Conservation (phyloP, 2,329 filamentous ascomycete genomes). For the Phyllachora maydis region DNA sequence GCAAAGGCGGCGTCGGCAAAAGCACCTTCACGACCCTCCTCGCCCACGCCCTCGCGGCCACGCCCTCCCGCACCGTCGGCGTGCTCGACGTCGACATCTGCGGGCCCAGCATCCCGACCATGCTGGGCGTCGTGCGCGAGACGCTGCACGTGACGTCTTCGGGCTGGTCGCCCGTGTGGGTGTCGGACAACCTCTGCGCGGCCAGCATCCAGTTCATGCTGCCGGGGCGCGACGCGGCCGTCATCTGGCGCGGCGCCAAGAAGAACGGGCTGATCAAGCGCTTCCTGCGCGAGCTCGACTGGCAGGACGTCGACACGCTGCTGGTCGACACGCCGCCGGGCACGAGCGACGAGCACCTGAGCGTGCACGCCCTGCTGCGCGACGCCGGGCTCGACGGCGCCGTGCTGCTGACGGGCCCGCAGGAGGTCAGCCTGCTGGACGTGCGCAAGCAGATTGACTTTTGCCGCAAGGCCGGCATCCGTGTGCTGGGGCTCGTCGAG, state of each 20-base stretch:
- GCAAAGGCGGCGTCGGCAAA: slow-evolving; percentile 94
- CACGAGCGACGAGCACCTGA: slow-evolving; percentile 87
- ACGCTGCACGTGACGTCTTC: slow-evolving; percentile 77
- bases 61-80: slow-evolving; percentile 61
- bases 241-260: slow-evolving; percentile 96
- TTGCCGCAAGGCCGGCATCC: slow-evolving; percentile 83
- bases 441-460: slow-evolving; percentile 97
- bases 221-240: slow-evolving; percentile 77
- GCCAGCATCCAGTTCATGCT: slow-evolving; percentile 99
- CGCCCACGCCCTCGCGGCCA: slow-evolving; percentile 71
- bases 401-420: slow-evolving; percentile 81
- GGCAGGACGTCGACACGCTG: slow-evolving; percentile 86
- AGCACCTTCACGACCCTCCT: slow-evolving; percentile 82
- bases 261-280: slow-evolving; percentile 98
- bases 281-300: slow-evolving; percentile 93
- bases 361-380: slow-evolving; percentile 78
- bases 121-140: slow-evolving; percentile 93
- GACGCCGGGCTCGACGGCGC: slow-evolving; percentile 87
- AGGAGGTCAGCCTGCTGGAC: slow-evolving; percentile 81
- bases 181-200: slow-evolving; percentile 77
- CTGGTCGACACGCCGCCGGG: slow-evolving; percentile 91
- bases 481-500: slow-evolving; percentile 75
- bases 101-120: slow-evolving; percentile 89
- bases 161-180: slow-evolving; percentile 93
- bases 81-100: slow-evolving; percentile 98